Conservation (phyloP, 192 early-diverging fungal species). For the Umbelopsis isabellina region DNA sequence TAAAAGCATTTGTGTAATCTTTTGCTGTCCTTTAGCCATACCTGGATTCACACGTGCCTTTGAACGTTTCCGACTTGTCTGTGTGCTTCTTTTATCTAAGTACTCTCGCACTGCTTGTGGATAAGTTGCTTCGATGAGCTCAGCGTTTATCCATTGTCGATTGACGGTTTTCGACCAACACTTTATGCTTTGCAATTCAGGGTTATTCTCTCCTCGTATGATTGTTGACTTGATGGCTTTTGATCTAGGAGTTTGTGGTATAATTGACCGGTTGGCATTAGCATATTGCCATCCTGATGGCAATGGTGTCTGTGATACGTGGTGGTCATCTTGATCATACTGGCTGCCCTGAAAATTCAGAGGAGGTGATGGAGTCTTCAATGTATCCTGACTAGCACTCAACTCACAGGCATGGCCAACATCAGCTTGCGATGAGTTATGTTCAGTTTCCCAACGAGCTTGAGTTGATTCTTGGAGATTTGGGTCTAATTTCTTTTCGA, state of each 20-base stretch:
- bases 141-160: conserved; percentile 29
- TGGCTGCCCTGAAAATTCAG: too few relatives aligned
- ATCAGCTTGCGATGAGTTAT: too few relatives aligned
- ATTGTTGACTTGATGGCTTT: background rate
- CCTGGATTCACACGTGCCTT: background rate
- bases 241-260: background rate
- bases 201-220: background rate
- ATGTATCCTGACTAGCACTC: too few relatives aligned
- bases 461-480: background rate
- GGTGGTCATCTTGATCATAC: too few relatives aligned
- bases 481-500: background rate
- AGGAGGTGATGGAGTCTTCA: too few relatives aligned
- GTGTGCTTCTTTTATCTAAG: background rate
- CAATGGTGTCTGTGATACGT: too few relatives aligned
- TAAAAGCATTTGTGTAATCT: background rate
- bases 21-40: background rate
- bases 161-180: conserved; percentile 2
- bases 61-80: background rate
- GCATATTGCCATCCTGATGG: background rate
- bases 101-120: conserved; percentile 13
- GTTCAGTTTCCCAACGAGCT: too few relatives aligned
- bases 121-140: background rate
- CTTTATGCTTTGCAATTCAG: background rate
- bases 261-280: background rate
- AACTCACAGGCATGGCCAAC: too few relatives aligned